Percentiles rank a stretch among this genome's conserved stretches.
Conservation (phyloP, 208 protist species). For the Angomonas desouzai region DNA sequence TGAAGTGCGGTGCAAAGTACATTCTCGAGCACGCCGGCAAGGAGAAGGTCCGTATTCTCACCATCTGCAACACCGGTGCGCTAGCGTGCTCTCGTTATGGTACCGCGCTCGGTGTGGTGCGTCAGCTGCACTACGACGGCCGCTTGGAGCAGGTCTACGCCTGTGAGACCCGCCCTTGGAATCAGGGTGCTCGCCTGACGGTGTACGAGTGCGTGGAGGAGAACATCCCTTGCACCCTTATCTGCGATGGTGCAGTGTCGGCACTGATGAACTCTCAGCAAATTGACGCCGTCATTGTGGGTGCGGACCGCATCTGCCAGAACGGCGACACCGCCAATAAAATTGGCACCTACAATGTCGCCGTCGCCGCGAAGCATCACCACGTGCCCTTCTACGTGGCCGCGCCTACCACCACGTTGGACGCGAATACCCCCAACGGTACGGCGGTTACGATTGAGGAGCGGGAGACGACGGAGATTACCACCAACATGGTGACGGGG, state of each 20-base stretch:
- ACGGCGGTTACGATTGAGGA: constrained; percentile 91
- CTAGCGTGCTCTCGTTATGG: constrained; percentile 91
- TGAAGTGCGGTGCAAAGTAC: constrained; percentile 76
- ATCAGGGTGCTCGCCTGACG: constrained; percentile 93
- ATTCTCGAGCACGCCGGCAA: constrained; percentile 49
- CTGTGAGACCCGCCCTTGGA: constrained; percentile 95
- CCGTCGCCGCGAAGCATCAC: constrained; percentile 87
- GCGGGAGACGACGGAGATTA: constrained; percentile 88
- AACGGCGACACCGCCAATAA: constrained; percentile 97
- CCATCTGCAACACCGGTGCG: constrained; percentile 95
- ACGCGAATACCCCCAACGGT: constrained; percentile 77
- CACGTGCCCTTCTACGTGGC: constrained; percentile 91
- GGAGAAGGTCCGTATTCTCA: constrained; percentile 69
- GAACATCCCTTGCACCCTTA: constrained; percentile 89
- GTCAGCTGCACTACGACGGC: constrained; percentile 76
- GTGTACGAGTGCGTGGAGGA: constrained; percentile 95
- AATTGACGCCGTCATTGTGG: constrained; percentile 91
- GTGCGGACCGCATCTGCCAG: constrained; percentile 91
- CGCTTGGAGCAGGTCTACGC: constrained; percentile 86
- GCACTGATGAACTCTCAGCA: constrained; percentile 51
- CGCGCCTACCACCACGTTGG: constrained; percentile 89
- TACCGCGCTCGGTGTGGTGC: constrained; percentile 93
- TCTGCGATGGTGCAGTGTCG: constrained; percentile 88
- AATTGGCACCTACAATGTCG: constrained; percentile 94
- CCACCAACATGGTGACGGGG: constrained; percentile 70